These are phyloP conservation scores for Penicillium canariense DNA, from an alignment of 495 filamentous ascomycete genomes.

Conservation along the genomic window DNA sequence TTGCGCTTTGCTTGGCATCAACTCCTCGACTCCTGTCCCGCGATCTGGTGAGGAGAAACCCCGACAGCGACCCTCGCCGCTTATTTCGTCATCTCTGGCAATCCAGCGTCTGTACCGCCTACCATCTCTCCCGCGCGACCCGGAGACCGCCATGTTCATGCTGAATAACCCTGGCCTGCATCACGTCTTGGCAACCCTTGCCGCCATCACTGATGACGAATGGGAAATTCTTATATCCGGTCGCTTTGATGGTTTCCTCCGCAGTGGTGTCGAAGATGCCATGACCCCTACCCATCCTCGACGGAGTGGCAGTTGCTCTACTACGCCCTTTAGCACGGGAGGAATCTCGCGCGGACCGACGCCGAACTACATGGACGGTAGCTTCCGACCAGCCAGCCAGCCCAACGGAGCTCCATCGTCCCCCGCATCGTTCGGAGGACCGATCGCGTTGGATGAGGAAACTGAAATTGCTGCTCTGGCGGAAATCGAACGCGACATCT, in stretches of 20 bases:
- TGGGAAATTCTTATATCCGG: constrained; percentile 97
- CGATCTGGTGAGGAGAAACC: constrained; percentile 44
- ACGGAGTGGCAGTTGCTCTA: constrained; percentile 42
- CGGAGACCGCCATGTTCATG: constrained; percentile 84
- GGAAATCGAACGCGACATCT: constrained; percentile 91
- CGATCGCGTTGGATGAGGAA: constrained; percentile 90
- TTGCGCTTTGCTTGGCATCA: constrained; percentile 71
- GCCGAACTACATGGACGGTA: constrained; percentile 37
- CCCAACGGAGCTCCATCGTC: constrained; percentile 32
- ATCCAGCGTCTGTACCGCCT: constrained; percentile 85
- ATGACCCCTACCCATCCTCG: constrained; percentile 30
- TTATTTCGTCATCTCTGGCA: constrained; percentile 68
- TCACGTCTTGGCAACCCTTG: constrained; percentile 81
- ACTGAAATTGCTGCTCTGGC: constrained; percentile 86
- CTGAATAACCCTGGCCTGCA: constrained; percentile 79
- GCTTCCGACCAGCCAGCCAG: constrained; percentile 40
- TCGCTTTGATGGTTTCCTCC: constrained; percentile 95
- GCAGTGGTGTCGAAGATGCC: constrained; percentile 79
- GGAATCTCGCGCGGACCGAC: constrained; percentile 42
- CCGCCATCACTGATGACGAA: constrained; percentile 79
- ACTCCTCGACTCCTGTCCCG: constrained; percentile 47
- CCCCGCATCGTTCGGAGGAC: constrained; percentile 51
- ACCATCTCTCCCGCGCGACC: constrained; percentile 66
- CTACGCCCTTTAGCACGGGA: constrained; percentile 41
- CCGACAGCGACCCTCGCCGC: constrained; percentile 61